phyloP scores from a whole-genome alignment of 2,329 filamentous ascomycete genomes.

The Cryphonectria naterciae region DNA sequence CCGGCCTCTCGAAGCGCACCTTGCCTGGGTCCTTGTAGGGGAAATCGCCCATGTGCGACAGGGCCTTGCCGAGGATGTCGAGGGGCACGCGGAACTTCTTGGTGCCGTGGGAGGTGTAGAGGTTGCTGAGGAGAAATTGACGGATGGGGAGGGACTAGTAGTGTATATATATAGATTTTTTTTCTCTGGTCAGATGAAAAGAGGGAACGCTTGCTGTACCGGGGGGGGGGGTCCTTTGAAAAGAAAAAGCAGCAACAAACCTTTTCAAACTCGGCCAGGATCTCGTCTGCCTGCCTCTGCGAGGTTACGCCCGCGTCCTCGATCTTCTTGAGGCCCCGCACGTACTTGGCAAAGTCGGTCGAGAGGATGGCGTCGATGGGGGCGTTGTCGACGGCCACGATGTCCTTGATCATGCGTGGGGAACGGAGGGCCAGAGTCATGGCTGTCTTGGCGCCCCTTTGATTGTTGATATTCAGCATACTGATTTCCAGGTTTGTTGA shows the following conservation, averaged over 20 bases:
- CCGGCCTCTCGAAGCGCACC: constrained; percentile 72
- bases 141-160: constrained; percentile 72
- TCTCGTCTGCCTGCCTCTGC: constrained; percentile 78
- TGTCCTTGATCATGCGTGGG: constrained; percentile 67
- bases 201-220: background rate
- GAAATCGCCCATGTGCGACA: constrained; percentile 84
- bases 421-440: constrained; percentile 82
- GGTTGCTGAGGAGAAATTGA: constrained; percentile 89
- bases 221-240: background rate
- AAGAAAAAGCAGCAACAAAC: constrained; percentile 41
- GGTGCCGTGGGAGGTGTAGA: constrained; percentile 59
- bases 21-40: constrained; percentile 77
- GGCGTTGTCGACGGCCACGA: constrained; percentile 90
- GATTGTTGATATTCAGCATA: constrained; percentile 36
- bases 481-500: background rate
- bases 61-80: constrained; percentile 64
- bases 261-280: constrained; percentile 74
- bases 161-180: too few relatives aligned
- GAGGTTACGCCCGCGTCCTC: constrained; percentile 69
- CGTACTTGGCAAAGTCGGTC: constrained; percentile 77
- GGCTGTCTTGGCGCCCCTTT: constrained; percentile 85
- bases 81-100: constrained; percentile 83
- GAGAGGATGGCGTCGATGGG: constrained; percentile 79
- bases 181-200: background rate
- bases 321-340: constrained; percentile 82